Conservation (phyloP, 2,329 filamentous ascomycete species). For the Trichoderma gracile region DNA sequence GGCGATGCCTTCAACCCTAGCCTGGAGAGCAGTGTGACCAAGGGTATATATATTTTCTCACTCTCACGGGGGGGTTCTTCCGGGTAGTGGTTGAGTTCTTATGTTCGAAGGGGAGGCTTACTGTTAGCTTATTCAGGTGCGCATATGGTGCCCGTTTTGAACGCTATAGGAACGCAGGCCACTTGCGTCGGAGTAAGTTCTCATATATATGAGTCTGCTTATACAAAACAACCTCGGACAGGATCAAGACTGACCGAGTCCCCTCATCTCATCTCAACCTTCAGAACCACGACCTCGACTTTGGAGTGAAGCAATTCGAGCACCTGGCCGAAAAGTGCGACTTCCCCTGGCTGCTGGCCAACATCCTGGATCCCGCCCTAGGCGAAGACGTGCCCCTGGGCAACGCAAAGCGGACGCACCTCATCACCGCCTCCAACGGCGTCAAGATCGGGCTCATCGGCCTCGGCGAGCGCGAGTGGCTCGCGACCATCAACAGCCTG, state of each 20-base stretch:
- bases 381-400: slow-evolving; percentile 74
- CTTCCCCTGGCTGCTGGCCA: slow-evolving; percentile 89
- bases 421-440: slow-evolving; percentile 78
- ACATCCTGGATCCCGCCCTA: slow-evolving; percentile 80
- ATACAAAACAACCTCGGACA: no score
- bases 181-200: slow-evolving; percentile 72
- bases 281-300: slow-evolving; percentile 89
- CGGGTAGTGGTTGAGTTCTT: neutral
- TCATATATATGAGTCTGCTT: no score
- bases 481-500: slow-evolving; percentile 83
- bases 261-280: no score
- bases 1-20: slow-evolving; percentile 93
- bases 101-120: neutral
- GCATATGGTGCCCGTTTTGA: slow-evolving; percentile 87
- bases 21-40: slow-evolving; percentile 84
- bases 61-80: no score
- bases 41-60: slow-evolving; percentile 66
- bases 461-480: slow-evolving; percentile 83
- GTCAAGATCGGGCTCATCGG: slow-evolving; percentile 85
- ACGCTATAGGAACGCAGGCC: slow-evolving; percentile 72
- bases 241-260: neutral
- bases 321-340: slow-evolving; percentile 71
- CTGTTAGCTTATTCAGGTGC: slow-evolving; percentile 48
- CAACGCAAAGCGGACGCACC: slow-evolving; percentile 71
- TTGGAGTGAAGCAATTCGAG: slow-evolving; percentile 79